Evolutionary conservation across 495 filamentous ascomycete species (phyloP), one percentile per base, ranked within the genome.

Genomic region (Annulohypoxylon stygium): DNA sequence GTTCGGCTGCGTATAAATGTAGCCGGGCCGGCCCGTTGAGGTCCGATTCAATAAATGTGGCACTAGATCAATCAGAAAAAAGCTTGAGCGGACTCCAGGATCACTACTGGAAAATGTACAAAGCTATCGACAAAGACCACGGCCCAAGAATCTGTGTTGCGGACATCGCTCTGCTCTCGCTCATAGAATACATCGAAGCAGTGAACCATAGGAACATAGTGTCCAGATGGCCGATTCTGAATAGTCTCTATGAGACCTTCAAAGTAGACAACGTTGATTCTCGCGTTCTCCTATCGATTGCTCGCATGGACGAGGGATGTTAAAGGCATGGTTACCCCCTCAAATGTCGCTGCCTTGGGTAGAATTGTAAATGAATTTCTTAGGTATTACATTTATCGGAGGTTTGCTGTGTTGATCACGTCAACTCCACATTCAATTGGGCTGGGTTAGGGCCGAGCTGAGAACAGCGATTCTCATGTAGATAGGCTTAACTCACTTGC

Each of bases 1-100:
- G 51, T 0, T 33, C 67, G 45, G 65, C 65, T 37, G 69, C 54
- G 18, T 55, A 54, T 55, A 70, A 62, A 47, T 65, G 74, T 3
- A 70, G 20, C 20, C 20, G 20, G 20, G 20, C 20, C 20, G 20
- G 20, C 20, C 20, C 20, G 20, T 23, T 23, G 20, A 23, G 20
- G 20, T 23, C 20, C 20, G 20, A 23, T 23, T 1, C 20, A 23
- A 23, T 23, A 23, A 23, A 23, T 23, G 20, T 0, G 20, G 20
- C 20, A 30, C 30, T 30, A 4, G 5, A 30, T 30, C 3, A 30
- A 30, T 30, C 3, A 30, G 3, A 47, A 14, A 18, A 18, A 1
- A 3, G 14, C 14, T 39, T 11, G 36, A 7, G 11, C 8, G 36
- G 36, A 11, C 4, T 39, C 36, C 36, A 39, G 36, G 36, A 12